phyloP scores from a whole-genome alignment of 2,329 filamentous ascomycete genomes.

The Penicillium hesseltinei region DNA sequence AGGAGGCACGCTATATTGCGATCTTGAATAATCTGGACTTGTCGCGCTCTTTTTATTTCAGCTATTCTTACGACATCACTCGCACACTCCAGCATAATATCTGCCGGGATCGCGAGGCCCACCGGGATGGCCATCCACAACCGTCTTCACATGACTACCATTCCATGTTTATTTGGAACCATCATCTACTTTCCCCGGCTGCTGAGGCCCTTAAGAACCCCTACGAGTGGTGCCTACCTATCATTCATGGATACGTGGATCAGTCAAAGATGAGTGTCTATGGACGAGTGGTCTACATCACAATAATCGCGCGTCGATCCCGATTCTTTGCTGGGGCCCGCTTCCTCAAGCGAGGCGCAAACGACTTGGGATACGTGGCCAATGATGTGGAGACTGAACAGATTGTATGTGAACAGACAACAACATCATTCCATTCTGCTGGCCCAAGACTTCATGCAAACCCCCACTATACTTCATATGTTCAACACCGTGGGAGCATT shows the following conservation, averaged over 20 bases:
- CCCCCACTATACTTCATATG: slow-evolving; percentile 90
- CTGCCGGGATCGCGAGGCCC: slow-evolving; percentile 68
- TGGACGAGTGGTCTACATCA: slow-evolving; percentile 84
- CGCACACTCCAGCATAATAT: slow-evolving; percentile 91
- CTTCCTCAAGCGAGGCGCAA: slow-evolving; percentile 90
- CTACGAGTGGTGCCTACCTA: slow-evolving; percentile 93
- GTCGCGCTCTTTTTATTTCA: slow-evolving; percentile 93
- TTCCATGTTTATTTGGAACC: slow-evolving; percentile 98
- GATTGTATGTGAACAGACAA: slow-evolving; percentile 90
- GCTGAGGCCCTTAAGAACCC: slow-evolving; percentile 68
- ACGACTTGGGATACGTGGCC: slow-evolving; percentile 91
- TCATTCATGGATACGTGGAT: slow-evolving; percentile 95
- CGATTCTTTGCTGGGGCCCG: slow-evolving; percentile 91
- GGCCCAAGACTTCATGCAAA: slow-evolving; percentile 82
- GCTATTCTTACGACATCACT: slow-evolving; percentile 96
- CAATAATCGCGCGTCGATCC: slow-evolving; percentile 87
- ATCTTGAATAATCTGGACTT: slow-evolving; percentile 91
- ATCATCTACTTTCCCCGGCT: slow-evolving; percentile 78
- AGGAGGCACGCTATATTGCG: slow-evolving; percentile 82
- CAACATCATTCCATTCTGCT: slow-evolving; percentile 92
- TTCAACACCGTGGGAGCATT: slow-evolving; percentile 95
- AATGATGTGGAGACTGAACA: slow-evolving; percentile 99
- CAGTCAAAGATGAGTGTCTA: slow-evolving; percentile 84
- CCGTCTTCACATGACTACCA: slow-evolving; percentile 77
- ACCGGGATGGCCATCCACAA: slow-evolving; percentile 63